Evolutionary conservation across 2,329 filamentous ascomycete species (phyloP), one percentile per base, ranked within the genome.

Genomic region (Cadophora gregata): DNA sequence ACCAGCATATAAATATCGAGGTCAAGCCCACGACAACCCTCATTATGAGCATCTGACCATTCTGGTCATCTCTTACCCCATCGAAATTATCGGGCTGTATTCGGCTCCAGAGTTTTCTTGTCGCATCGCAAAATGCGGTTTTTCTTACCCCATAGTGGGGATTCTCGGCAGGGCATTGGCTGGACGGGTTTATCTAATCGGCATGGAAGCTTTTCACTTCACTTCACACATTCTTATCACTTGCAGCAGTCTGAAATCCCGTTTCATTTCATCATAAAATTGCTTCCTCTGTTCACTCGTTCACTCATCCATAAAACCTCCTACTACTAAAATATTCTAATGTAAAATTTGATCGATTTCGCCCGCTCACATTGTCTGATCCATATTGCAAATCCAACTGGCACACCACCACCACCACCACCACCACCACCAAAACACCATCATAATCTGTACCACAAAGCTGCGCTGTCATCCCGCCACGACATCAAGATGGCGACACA

Each of bases 401-500:
- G 45, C 19, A n/a, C 4, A 48, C 8, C 3, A 1, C 33, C 24
- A 8, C 31, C 19, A 56, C 8, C 1, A 29, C 33, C 27, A 7
- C n/a, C n/a, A n/a, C n/a, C n/a, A n/a, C n/a, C n/a, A n/a, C n/a
- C n/a, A n/a, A n/a, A n/a, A 4, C 55, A 38, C 29, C 33, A 24
- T 24, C 55, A 42, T 25, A 16, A 42, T 27, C 16, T 9, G 31
- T 27, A 27, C 47, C 25, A 27, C 21, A 50, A 4, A 50, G 27
- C 19, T 53, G 25, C 29, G 50, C 10, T 12, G 29, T 53, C 50
- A 53, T 16, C 8, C 9, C 21, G 6, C 3, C 14, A 50, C 48
- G 21, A 38, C 62, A 38, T 29, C 66, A 70, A 59, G 5, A 75
- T 74, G 71, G 68, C 70, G 9, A 65, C 71, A 19, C 70, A 72